These are phyloP conservation scores for Candida railenensis DNA, from an alignment of 805 yeast species.

Conservation along the genomic window DNA sequence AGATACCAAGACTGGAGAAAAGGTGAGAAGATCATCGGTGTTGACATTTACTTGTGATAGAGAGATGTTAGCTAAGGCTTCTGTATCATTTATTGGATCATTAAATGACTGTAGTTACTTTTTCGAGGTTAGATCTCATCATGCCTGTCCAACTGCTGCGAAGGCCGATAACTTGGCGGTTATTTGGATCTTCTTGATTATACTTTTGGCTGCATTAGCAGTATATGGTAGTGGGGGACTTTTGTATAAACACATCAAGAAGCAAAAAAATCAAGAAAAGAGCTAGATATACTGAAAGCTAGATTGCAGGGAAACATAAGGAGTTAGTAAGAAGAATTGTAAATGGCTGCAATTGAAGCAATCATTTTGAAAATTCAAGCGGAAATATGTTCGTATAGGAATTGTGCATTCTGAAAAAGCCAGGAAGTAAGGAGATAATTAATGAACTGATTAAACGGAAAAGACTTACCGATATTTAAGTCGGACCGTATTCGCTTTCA, in stretches of 20 bases:
- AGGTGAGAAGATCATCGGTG: slow-evolving; percentile 58
- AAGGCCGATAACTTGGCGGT: slow-evolving; percentile 63
- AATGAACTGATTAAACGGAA: too few species aligned
- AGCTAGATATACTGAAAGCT: slow-evolving; percentile 7
- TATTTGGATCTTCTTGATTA: slow-evolving; percentile 41
- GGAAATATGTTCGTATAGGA: too few species aligned
- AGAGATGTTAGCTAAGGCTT: slow-evolving; percentile 63
- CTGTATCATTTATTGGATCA: slow-evolving; percentile 67
- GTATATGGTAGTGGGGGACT: slow-evolving; percentile 40
- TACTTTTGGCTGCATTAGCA: slow-evolving; percentile 31
- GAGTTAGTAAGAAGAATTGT: too few species aligned
- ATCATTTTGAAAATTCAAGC: too few species aligned
- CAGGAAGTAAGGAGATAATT: too few species aligned
- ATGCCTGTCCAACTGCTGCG: slow-evolving; percentile 81
- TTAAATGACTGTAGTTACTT: slow-evolving; percentile 76
- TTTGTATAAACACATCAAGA: slow-evolving; percentile 27
- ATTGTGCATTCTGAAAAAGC: too few species aligned
- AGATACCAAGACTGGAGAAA: slow-evolving; percentile 42
- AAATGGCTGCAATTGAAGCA: too few species aligned
- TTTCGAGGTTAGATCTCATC: slow-evolving; percentile 80
- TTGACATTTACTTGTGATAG: slow-evolving; percentile 78
- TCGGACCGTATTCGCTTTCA: too few species aligned
- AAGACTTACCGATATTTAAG: too few species aligned
- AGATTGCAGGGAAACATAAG: too few species aligned
- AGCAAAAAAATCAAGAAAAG: slow-evolving; percentile 8